Evolutionary conservation across 192 early-diverging fungal species (phyloP), one percentile per base, ranked within the genome.

Genomic region (Rhizoclosmatium sp.): DNA sequence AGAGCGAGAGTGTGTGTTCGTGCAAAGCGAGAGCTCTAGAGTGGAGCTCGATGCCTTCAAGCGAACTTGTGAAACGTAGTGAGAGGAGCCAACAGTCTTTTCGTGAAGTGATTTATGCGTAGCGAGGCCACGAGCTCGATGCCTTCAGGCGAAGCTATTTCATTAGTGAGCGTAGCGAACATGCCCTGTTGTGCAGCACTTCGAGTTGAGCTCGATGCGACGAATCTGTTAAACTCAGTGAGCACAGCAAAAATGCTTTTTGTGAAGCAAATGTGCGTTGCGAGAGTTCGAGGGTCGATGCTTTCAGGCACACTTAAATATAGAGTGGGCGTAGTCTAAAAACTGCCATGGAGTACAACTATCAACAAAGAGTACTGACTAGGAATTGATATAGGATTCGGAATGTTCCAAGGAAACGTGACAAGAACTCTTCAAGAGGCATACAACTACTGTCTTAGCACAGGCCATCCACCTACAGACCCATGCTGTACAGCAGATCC

Each of bases 401-500:
- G 64, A 23, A 40, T 40, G 16, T 48, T 40, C 46, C 49, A 76
- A 56, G 75, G 75, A 9, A 76, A 76, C 49, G 19, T 10, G 14
- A 76, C 75, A 16, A 5, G n/a, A 1, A 4, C 10, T 31, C 42
- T 76, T 48, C 4, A 41, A 1, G 21, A 19, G 19, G 75, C 75
- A 1, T 76, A 51, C 48, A 4, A 44, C n/a, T 21, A 51, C 47
- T 76, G 75, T 42, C n/a, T 16, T 47, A 9, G 14, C n/a, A 76
- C 58, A 14, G 16, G 47, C 39, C 31, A 31, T 31, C 31, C 31
- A 31, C 31, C 31, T 31, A 31, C 31, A 31, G 75, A 76, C 10
- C 9, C 45, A 5, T 76, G 75, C 47, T 76, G 75, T 41, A 48
- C 4, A 47, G 16, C 46, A 14, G 75, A 76, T 47, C 75, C 75